Evolutionary conservation across 441 rosid genomes (phyloP).

Genomic region (Croton setiger): DNA sequence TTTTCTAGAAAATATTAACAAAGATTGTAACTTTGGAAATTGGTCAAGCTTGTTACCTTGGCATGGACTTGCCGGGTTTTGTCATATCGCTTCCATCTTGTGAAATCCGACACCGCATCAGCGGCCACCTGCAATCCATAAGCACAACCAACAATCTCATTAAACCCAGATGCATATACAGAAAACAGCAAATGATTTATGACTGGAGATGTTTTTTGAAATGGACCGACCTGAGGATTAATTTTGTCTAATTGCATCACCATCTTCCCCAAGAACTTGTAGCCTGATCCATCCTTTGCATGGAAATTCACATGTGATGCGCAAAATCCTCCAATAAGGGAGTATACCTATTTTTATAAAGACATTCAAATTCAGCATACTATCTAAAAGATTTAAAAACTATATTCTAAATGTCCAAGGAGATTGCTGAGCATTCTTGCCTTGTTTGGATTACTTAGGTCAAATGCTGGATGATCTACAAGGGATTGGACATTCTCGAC

Average conservation of each 20-base stretch:
- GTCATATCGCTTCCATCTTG: slow-evolving; percentile 94
- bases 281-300: slow-evolving; percentile 94
- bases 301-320: slow-evolving; percentile 91
- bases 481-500: slow-evolving; percentile 76
- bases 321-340: slow-evolving; percentile 85
- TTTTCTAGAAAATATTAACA: background rate
- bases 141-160: background rate
- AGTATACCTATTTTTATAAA: slow-evolving; percentile 52
- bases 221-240: slow-evolving; percentile 74
- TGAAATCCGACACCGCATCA: slow-evolving; percentile 90
- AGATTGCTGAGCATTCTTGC: slow-evolving; percentile 20
- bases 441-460: slow-evolving; percentile 94
- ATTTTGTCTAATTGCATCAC: slow-evolving; percentile 86
- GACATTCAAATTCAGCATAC: slow-evolving; percentile 3
- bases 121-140: slow-evolving; percentile 66
- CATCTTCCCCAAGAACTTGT: slow-evolving; percentile 85
- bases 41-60: slow-evolving; percentile 44
- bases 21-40: background rate
- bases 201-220: background rate
- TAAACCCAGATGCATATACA: background rate
- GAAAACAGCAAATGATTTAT: background rate
- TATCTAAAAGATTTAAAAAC: background rate
- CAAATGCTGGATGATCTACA: slow-evolving; percentile 80
- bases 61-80: slow-evolving; percentile 76
- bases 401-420: background rate